Evolutionary conservation across 306 rosid species (phyloP).

Genomic region (Senna siamea): DNA sequence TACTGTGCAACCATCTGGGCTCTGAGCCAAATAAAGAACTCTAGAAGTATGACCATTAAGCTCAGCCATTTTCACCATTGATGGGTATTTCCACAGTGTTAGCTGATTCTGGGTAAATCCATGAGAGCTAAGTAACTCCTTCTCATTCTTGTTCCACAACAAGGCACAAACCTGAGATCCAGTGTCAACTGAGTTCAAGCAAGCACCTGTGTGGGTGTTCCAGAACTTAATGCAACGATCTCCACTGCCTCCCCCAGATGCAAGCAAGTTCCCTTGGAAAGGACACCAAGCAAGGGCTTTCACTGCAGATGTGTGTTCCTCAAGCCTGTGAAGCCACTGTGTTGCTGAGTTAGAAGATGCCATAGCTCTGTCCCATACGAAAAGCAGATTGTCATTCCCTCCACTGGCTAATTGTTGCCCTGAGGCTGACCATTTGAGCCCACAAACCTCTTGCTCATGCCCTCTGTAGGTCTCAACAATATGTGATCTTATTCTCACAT

Average conservation of each 20-base stretch:
- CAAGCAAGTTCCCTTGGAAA: conserved; percentile 63
- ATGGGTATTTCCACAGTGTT: conserved; percentile 75
- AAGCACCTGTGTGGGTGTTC: conserved; percentile 74
- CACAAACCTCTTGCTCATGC: conserved; percentile 65
- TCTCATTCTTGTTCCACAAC: conserved; percentile 73
- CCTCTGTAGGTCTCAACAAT: conserved; percentile 67
- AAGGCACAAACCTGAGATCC: conserved; percentile 69
- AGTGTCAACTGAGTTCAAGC: conserved; percentile 64
- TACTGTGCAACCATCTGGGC: conserved; percentile 47
- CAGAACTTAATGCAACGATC: conserved; percentile 64
- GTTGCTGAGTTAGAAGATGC: conserved; percentile 61
- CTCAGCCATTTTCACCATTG: conserved; percentile 70
- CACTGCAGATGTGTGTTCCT: conserved; percentile 64
- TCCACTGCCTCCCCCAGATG: conserved; percentile 60
- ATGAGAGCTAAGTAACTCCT: conserved; percentile 71
- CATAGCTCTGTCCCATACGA: conserved; percentile 59
- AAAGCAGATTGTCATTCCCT: conserved; percentile 66
- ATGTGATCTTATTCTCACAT: conserved; percentile 67
- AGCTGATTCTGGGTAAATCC: conserved; percentile 63
- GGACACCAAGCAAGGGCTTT: conserved; percentile 77
- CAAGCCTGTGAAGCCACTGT: conserved; percentile 67
- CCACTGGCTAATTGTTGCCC: conserved; percentile 67
- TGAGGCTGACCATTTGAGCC: conserved; percentile 66
- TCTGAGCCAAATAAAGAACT: conserved; percentile 63
- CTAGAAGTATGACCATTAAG: conserved; percentile 73